Evolutionary conservation across 2,329 filamentous ascomycete species (phyloP).

Genomic region (Elsinoe arachidis): DNA sequence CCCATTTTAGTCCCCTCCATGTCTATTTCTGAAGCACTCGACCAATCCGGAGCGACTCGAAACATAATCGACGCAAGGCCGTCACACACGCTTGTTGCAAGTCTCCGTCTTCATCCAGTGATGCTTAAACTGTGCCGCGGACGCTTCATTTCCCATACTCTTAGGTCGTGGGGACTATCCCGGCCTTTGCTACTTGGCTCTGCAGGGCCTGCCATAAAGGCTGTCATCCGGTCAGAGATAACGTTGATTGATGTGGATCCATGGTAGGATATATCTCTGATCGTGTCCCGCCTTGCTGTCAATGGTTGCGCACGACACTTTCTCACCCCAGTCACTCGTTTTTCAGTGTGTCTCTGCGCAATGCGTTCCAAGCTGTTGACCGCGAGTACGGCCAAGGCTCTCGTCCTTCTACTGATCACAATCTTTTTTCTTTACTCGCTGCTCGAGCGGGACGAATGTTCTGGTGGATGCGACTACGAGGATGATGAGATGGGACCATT

Average conservation of each 20-base stretch:
- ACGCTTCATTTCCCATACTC: conserved; percentile 2
- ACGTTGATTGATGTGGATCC: not conserved
- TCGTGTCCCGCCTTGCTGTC: not conserved
- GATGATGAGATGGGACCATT: conserved; percentile 2
- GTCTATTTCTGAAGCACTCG: not conserved
- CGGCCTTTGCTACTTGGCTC: not conserved
- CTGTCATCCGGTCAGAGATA: not conserved
- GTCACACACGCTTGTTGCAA: conserved; percentile 7
- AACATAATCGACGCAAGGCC: not conserved
- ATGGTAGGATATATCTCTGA: not conserved
- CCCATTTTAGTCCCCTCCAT: not conserved
- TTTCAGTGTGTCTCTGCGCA: not conserved
- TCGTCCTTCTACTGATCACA: not conserved
- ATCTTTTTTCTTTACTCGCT: not conserved
- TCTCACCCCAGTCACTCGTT: conserved; percentile 4
- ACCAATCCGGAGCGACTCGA: not conserved
- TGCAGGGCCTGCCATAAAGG: not conserved
- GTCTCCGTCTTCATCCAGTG: not conserved
- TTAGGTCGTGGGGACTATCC: not conserved
- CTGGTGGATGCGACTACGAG: not conserved
- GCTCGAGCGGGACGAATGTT: not conserved
- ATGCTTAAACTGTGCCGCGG: not conserved
- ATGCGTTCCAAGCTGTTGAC: conserved; percentile 1
- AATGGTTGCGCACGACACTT: not conserved
- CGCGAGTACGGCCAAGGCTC: not conserved